Conservation (phyloP, 129 eudicot species). For the sunflower (Helianthus annuus) region DNA sequence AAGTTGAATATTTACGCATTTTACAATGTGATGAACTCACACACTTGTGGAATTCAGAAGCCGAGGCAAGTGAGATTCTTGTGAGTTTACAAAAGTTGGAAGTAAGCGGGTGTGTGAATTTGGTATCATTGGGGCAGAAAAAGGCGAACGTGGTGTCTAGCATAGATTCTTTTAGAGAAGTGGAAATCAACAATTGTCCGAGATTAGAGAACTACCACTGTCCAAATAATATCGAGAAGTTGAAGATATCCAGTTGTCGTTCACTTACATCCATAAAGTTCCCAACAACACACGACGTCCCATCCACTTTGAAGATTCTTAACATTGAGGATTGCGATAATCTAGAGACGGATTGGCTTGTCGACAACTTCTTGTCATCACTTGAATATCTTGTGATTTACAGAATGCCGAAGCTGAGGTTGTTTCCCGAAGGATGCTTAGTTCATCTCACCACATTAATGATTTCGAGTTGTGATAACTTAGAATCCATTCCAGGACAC, state of each 20-base stretch:
- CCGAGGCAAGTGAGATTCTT: constrained; percentile 21
- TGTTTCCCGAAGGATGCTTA: constrained; percentile 10
- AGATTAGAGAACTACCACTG: constrained; percentile 15
- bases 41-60: constrained; percentile 26
- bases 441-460: constrained; percentile 18
- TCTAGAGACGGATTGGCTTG: constrained; percentile 18
- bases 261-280: constrained; percentile 13
- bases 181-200: neutral
- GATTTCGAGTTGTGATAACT: neutral
- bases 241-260: neutral
- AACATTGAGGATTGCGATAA: neutral
- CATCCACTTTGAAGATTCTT: constrained; percentile 21
- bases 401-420: neutral
- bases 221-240: constrained; percentile 7
- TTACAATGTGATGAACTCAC: constrained; percentile 15
- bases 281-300: constrained; percentile 11
- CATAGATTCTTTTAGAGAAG: constrained; percentile 7
- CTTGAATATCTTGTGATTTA: neutral
- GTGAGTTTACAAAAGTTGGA: constrained; percentile 10
- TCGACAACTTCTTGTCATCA: constrained; percentile 17
- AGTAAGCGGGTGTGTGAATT: constrained; percentile 10
- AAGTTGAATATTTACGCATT: constrained; percentile 21
- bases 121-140: constrained; percentile 29
- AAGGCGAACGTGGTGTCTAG: neutral
- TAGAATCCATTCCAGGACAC: constrained; percentile 23